A percentile compares a stretch with the other conserved stretches of the same genome.
Evolutionary conservation across 371 early-diverging fungal species (phyloP).

Genomic region (Apophysomyces ossiformis): DNA sequence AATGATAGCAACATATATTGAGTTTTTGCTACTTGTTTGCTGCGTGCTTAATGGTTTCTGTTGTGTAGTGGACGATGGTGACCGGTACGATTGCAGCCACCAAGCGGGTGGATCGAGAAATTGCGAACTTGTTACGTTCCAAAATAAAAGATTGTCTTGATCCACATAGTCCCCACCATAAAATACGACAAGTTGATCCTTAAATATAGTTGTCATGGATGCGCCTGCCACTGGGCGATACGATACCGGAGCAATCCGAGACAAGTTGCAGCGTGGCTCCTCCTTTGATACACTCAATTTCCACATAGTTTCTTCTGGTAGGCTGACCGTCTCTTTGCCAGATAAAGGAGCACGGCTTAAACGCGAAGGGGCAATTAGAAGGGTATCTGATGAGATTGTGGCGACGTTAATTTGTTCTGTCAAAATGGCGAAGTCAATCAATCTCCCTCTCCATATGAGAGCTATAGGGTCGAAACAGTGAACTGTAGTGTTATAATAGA

Average conservation of each 20-base stretch:
- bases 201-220: conserved; percentile 14
- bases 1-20: conserved; percentile 8
- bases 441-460: conserved; percentile 15
- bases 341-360: not conserved
- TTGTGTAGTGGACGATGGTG: not conserved
- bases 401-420: conserved; percentile 13
- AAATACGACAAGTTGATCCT: conserved; percentile 17
- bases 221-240: conserved; percentile 16
- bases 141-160: conserved; percentile 18
- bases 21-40: not conserved
- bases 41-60: not conserved
- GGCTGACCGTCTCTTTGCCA: not conserved
- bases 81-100: conserved; percentile 13
- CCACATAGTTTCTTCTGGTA: conserved; percentile 6
- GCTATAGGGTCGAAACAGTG: conserved; percentile 22
- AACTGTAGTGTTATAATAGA: conserved; percentile 13
- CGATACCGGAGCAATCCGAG: conserved; percentile 11
- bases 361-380: not conserved
- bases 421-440: conserved; percentile 8
- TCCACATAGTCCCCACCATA: conserved; percentile 21
- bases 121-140: conserved; percentile 5
- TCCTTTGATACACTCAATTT: conserved; percentile 12
- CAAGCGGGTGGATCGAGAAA: conserved; percentile 15
- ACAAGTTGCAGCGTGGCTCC: not conserved
- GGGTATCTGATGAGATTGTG: not conserved